Percentiles rank a stretch among this genome's conserved stretches.
Conservation (phyloP, 768 basidiomycete species). For the Suillus placidus region DNA sequence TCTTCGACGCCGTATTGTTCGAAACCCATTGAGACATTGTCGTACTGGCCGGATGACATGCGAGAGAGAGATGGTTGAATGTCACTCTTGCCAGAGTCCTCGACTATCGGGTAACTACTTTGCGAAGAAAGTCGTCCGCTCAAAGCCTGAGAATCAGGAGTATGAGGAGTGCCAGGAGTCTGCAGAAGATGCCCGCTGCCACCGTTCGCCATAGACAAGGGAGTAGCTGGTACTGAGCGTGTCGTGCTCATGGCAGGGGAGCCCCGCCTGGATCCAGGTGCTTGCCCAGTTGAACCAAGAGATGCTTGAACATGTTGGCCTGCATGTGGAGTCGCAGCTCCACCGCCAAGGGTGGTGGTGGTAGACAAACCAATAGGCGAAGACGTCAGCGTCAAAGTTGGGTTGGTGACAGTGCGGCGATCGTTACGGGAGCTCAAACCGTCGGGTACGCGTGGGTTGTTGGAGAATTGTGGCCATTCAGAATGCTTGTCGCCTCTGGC, state of each 20-base stretch:
- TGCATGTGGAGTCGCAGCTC: constrained; percentile 64
- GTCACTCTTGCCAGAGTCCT: constrained; percentile 55
- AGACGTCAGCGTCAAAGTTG: constrained; percentile 64
- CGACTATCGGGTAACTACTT: constrained; percentile 47
- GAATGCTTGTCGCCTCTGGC: constrained; percentile 74
- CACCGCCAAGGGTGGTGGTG: constrained; percentile 51
- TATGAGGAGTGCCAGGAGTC: constrained; percentile 64
- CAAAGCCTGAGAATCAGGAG: constrained; percentile 58
- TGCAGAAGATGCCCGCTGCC: constrained; percentile 55
- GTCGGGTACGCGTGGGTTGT: constrained; percentile 63
- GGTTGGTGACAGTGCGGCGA: constrained; percentile 75
- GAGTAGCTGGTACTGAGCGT: constrained; percentile 85
- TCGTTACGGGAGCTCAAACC: constrained; percentile 55
- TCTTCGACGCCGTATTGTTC: constrained; percentile 63
- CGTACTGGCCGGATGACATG: constrained; percentile 59
- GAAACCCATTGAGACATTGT: constrained; percentile 41
- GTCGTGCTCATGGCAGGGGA: constrained; percentile 69
- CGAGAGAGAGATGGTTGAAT: constrained; percentile 76
- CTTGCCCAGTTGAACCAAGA: constrained; percentile 28
- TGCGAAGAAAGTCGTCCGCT: constrained; percentile 65
- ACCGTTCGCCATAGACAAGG: constrained; percentile 56
- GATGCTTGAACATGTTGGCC: constrained; percentile 62
- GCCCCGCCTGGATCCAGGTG: constrained; percentile 66
- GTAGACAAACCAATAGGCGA: constrained; percentile 54
- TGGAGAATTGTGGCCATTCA: constrained; percentile 92